Conservation (phyloP, 257 asterid species). For the Rhazya stricta region DNA sequence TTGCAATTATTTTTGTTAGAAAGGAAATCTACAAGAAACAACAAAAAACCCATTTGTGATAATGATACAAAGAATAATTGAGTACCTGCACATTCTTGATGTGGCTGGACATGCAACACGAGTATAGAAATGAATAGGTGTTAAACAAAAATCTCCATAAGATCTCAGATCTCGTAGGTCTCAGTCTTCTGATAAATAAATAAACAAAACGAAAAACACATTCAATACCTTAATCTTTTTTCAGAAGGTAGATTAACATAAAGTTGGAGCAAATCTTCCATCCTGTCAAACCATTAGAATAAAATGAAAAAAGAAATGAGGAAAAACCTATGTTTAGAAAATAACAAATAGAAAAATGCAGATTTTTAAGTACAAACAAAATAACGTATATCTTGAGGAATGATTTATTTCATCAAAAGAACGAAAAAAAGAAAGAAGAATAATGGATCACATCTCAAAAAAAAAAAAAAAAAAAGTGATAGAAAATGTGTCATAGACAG, state of each 20-base stretch:
- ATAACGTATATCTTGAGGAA: too few species aligned
- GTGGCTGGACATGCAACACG: constrained; percentile 32
- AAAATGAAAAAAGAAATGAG: neutral
- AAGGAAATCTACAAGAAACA: too few species aligned
- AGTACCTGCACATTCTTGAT: constrained; percentile 46
- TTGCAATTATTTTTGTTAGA: neutral
- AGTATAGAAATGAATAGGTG: neutral
- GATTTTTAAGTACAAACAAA: too few species aligned
- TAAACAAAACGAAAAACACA: neutral
- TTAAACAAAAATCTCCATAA: too few species aligned
- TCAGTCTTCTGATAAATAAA: too few species aligned
- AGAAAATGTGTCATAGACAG: neutral
- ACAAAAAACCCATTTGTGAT: too few species aligned
- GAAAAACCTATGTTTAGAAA: too few species aligned
- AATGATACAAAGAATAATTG: too few species aligned
- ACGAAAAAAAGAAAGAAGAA: too few species aligned
- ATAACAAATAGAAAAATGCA: neutral
- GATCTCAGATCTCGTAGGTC: neutral
- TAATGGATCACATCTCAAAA: neutral
- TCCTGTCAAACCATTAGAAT: constrained; percentile 25
- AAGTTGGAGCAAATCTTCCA: constrained; percentile 43
- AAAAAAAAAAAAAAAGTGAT: neutral
- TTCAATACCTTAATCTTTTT: constrained; percentile 33
- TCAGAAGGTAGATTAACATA: constrained; percentile 43
- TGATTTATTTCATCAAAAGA: too few species aligned